phyloP scores from a whole-genome alignment of 768 basidiomycete genomes.

The Serpula lacrymans region DNA sequence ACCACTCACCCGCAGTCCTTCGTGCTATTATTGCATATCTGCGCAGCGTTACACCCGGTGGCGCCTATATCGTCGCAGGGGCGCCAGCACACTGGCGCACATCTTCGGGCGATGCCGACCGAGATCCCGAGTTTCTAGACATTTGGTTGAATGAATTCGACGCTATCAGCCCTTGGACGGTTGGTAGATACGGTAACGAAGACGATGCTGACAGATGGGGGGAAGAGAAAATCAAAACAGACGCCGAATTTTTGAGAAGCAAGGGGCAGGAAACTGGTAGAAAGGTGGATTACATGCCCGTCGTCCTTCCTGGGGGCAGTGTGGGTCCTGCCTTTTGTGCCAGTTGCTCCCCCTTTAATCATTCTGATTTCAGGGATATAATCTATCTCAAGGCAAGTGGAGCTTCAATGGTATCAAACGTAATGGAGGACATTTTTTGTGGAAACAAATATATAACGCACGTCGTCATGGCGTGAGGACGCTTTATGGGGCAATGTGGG shows the following conservation, averaged over 20 bases:
- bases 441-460: slow-evolving; percentile 74
- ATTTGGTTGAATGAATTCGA: slow-evolving; percentile 79
- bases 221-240: slow-evolving; percentile 57
- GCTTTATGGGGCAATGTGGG: slow-evolving; percentile 87
- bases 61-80: slow-evolving; percentile 72
- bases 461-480: slow-evolving; percentile 56
- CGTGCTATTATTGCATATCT: slow-evolving; percentile 54
- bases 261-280: slow-evolving; percentile 42
- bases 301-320: slow-evolving; percentile 78
- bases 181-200: slow-evolving; percentile 64
- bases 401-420: slow-evolving; percentile 68
- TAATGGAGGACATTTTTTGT: slow-evolving; percentile 73
- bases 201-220: slow-evolving; percentile 63
- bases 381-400: slow-evolving; percentile 70
- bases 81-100: slow-evolving; percentile 75
- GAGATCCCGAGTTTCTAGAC: slow-evolving; percentile 58
- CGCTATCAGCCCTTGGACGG: slow-evolving; percentile 79
- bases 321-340: slow-evolving; percentile 43
- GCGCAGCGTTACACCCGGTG: slow-evolving; percentile 61
- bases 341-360: slow-evolving; percentile 2
- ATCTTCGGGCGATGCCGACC: slow-evolving; percentile 64
- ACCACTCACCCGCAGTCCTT: slow-evolving; percentile 61
- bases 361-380: slow-evolving; percentile 51
- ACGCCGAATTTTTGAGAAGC: slow-evolving; percentile 55
- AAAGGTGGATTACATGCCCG: slow-evolving; percentile 79